Base-by-base conservation (phyloP, 1,139 yeast genomes). In the Nadsonia starkeyi-henricii region DNA sequence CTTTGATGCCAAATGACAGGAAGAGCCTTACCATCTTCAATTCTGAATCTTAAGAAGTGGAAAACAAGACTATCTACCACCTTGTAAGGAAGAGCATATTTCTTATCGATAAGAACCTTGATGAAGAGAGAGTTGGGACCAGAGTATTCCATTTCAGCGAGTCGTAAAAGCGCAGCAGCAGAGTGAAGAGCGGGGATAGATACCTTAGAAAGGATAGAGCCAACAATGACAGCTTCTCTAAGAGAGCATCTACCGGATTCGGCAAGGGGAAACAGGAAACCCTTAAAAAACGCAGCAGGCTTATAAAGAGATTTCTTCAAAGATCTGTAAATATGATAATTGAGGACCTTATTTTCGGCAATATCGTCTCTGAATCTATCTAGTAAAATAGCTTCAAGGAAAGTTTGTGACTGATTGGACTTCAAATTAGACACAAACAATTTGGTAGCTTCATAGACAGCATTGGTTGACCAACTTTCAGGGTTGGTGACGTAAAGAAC, bases 1-100 rank as follows among this genome's bases (percentile, higher is more conserved):
- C 96, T 89, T 64, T 91, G 94, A 63, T 93, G 97, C 97, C 98
- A 91, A 43, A 91, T 91, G 15, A 91, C 85, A 4, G 98, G 97
- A 59, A 93, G 72, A n/a, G 83, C 79, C 45, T 69, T 70, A 43
- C 70, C 66, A 43, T 64, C 63, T 23, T 67, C 65, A 41, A 63
- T 66, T 37, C 66, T 68, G 67, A 89, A 93, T 57, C 88, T 76
- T 84, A 89, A 83, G 65, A 91, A 91, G 62, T 88, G 94, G 64
- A 85, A 89, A n/a, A 93, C 98, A 55, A 86, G 74, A 54, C 89
- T 94, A 64, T 93, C 98, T 50, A 91, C 79, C 1, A 95, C 93
- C 69, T 89, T 96, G 66, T 88, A 91, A 39, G 98, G 99, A 54
- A 91, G 72, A 1, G 99, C 97, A 60, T 93, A 91, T 65, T 86